These are phyloP conservation scores for Clausena lansium DNA, from an alignment of 345 rosid genomes.

Conservation along the genomic window DNA sequence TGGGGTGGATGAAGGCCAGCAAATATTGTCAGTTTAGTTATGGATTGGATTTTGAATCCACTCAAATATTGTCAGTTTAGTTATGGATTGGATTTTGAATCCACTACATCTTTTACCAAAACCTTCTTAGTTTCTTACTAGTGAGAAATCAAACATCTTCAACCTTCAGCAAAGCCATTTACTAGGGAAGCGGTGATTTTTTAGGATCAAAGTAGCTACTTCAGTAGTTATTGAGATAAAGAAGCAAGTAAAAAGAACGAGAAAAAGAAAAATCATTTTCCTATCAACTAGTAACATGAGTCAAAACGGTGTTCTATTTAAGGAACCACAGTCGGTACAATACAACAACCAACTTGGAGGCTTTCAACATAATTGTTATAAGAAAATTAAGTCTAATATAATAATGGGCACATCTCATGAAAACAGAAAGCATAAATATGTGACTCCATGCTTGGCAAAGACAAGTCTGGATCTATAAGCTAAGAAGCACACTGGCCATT, in stretches of 20 bases:
- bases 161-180: background rate
- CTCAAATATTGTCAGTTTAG: too few relatives aligned
- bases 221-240: too few relatives aligned
- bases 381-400: slow-evolving; percentile 10
- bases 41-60: too few relatives aligned
- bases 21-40: too few relatives aligned
- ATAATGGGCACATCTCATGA: slow-evolving; percentile 16
- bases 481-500: background rate
- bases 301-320: background rate
- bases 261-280: too few relatives aligned
- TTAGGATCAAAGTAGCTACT: background rate
- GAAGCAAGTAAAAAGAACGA: too few relatives aligned
- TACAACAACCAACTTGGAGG: slow-evolving; percentile 1
- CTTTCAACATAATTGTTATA: background rate
- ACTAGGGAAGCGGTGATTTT: background rate
- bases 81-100: too few relatives aligned
- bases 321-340: background rate
- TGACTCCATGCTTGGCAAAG: slow-evolving; percentile 6
- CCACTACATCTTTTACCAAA: too few relatives aligned
- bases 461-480: background rate
- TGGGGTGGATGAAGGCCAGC: too few relatives aligned
- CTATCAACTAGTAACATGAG: background rate
- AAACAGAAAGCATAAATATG: slow-evolving; percentile 6
- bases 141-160: background rate
- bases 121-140: background rate